phyloP scores from a whole-genome alignment of 2,329 filamentous ascomycete genomes.

The Pleomassaria siparia region DNA sequence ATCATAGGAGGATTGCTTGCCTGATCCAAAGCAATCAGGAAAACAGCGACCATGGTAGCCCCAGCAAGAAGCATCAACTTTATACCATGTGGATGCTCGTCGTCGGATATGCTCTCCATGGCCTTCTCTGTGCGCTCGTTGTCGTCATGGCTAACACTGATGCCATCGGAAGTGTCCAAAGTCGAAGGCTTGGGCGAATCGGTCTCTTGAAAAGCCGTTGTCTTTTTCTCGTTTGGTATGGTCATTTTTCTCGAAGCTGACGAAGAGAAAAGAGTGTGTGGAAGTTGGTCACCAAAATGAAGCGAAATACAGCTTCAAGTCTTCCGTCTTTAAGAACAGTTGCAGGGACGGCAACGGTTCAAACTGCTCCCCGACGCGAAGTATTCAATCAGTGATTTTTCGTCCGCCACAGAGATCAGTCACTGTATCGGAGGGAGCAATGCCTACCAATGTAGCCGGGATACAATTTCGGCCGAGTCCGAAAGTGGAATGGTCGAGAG shows the following conservation, averaged over 20 bases:
- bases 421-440: background rate
- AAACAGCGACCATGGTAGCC: conserved; percentile 20
- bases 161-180: background rate
- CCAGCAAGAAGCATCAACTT: conserved; percentile 21
- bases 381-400: background rate
- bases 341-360: background rate
- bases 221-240: background rate
- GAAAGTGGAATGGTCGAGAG: background rate
- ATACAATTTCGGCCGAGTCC: background rate
- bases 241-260: background rate
- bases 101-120: too few species aligned
- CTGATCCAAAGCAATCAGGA: conserved; percentile 12
- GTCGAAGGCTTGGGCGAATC: background rate
- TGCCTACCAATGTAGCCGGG: background rate
- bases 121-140: background rate
- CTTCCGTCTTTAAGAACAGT: background rate
- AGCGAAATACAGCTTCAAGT: background rate
- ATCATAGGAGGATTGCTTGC: conserved; percentile 10
- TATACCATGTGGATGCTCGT: conserved; percentile 17
- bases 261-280: background rate
- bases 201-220: background rate
- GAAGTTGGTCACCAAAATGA: background rate
- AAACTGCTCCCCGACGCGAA: background rate
- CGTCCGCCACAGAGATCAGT: background rate
- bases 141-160: background rate